These are phyloP conservation scores for Ascodesmis nigricans DNA, from an alignment of 495 filamentous ascomycete genomes.

Conservation along the genomic window DNA sequence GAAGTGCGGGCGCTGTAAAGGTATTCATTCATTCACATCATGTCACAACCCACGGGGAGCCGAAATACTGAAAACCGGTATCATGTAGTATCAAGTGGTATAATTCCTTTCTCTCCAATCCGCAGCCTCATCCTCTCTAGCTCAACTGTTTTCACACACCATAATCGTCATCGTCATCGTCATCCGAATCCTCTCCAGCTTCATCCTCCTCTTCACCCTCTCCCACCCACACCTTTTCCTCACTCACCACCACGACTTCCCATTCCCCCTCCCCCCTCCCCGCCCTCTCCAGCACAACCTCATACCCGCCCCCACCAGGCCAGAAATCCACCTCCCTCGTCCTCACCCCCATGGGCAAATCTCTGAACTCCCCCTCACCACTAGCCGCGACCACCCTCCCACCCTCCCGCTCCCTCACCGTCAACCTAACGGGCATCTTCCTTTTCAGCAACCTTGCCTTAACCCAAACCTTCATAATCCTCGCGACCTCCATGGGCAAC, in stretches of 20 bases:
- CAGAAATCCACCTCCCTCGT: slow-evolving; percentile 49
- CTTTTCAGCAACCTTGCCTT: slow-evolving; percentile 40
- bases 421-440: slow-evolving; percentile 30
- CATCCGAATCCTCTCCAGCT: background rate
- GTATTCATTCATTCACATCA: no score
- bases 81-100: no score
- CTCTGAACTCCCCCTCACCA: slow-evolving; percentile 41
- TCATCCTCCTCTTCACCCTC: slow-evolving; percentile 14
- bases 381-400: slow-evolving; percentile 8
- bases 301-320: slow-evolving; percentile 36
- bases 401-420: slow-evolving; percentile 3
- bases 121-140: no score
- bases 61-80: no score
- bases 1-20: no score
- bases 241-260: slow-evolving; percentile 46
- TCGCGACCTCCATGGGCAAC: slow-evolving; percentile 11
- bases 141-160: no score
- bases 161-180: background rate
- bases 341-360: slow-evolving; percentile 43
- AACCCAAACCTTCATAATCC: slow-evolving; percentile 24
- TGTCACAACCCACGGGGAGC: no score
- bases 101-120: no score
- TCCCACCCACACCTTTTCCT: slow-evolving; percentile 40
- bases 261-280: slow-evolving; percentile 36
- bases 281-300: slow-evolving; percentile 60